Percentiles rank a stretch among this genome's conserved stretches.
Conservation (phyloP, 2,329 filamentous ascomycete genomes). For the Aphanoascus verrucosus region DNA sequence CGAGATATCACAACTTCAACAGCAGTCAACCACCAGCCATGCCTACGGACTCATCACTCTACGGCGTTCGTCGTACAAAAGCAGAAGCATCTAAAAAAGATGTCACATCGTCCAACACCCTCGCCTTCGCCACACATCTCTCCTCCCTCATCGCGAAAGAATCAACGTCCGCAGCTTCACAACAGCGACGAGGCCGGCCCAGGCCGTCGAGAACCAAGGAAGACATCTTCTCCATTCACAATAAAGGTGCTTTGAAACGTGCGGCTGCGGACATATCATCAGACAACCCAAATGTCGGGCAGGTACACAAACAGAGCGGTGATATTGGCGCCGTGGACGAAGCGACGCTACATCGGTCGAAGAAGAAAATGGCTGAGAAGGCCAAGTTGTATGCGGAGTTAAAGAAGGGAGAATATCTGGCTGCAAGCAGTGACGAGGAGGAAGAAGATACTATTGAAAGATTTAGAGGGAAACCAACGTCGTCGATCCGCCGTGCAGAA, state of each 20-base stretch:
- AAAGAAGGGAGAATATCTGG: constrained; percentile 78
- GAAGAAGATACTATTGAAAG: constrained; percentile 14
- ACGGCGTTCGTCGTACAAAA: constrained; percentile 63
- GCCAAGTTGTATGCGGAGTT: constrained; percentile 77
- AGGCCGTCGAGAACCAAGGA: constrained; percentile 48
- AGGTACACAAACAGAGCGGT: constrained; percentile 49
- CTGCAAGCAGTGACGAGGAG: constrained; percentile 31
- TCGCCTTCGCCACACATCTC: constrained; percentile 82
- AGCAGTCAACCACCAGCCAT: neutral
- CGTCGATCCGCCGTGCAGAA: constrained; percentile 15
- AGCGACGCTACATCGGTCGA: constrained; percentile 52
- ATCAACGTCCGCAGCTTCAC: constrained; percentile 21
- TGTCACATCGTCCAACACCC: constrained; percentile 57
- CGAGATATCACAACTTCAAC: no score
- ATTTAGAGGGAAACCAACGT: constrained; percentile 13
- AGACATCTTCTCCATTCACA: constrained; percentile 58
- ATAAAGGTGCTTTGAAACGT: constrained; percentile 52
- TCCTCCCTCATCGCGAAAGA: constrained; percentile 62
- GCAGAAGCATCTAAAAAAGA: constrained; percentile 50
- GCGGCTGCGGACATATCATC: constrained; percentile 49
- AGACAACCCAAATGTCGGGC: constrained; percentile 44
- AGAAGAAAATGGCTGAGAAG: constrained; percentile 80
- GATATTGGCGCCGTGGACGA: constrained; percentile 54
- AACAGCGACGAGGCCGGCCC: constrained; percentile 32
- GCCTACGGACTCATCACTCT: constrained; percentile 41